A percentile compares a stretch with the other conserved stretches of the same genome.
phyloP scores from a whole-genome alignment of 805 yeast species.

The Candida xiaguanensis region DNA sequence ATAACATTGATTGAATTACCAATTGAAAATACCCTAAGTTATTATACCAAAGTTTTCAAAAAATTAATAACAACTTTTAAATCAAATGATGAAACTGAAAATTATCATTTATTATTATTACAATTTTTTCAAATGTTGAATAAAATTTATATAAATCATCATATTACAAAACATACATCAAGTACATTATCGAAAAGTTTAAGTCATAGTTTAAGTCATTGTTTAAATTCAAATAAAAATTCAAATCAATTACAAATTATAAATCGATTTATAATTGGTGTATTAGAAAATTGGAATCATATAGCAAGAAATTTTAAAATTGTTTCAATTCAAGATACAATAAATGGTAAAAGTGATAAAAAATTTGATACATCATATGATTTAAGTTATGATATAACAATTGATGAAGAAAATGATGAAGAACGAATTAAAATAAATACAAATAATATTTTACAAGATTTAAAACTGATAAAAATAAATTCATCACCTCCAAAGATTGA shows the following conservation, averaged over 20 bases:
- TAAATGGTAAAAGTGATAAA: conserved; percentile 8
- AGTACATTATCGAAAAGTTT: conserved; percentile 43
- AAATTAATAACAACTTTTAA: conserved; percentile 28
- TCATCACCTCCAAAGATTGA: neutral
- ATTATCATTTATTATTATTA: conserved; percentile 30
- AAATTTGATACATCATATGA: conserved; percentile 26
- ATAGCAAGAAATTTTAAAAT: conserved; percentile 17
- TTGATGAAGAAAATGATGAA: conserved; percentile 20
- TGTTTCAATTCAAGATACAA: conserved; percentile 15
- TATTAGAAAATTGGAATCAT: conserved; percentile 48
- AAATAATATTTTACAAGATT: conserved; percentile 10
- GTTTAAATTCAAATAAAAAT: conserved; percentile 32
- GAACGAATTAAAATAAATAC: conserved; percentile 15
- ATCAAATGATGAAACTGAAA: conserved; percentile 1
- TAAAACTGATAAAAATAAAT: too few relatives aligned
- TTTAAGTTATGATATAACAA: conserved; percentile 29
- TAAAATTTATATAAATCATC: conserved; percentile 33
- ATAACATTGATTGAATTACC: conserved; percentile 49
- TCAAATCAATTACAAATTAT: conserved; percentile 50
- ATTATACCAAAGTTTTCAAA: conserved; percentile 36
- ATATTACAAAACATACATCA: conserved; percentile 42
- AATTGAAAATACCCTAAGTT: conserved; percentile 44
- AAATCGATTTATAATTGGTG: conserved; percentile 48
- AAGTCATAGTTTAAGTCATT: conserved; percentile 56
- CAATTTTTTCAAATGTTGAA: conserved; percentile 40